These are phyloP conservation scores for Colletotrichum lindemuthianum DNA, from an alignment of 2,329 filamentous ascomycete genomes.

Conservation along the genomic window DNA sequence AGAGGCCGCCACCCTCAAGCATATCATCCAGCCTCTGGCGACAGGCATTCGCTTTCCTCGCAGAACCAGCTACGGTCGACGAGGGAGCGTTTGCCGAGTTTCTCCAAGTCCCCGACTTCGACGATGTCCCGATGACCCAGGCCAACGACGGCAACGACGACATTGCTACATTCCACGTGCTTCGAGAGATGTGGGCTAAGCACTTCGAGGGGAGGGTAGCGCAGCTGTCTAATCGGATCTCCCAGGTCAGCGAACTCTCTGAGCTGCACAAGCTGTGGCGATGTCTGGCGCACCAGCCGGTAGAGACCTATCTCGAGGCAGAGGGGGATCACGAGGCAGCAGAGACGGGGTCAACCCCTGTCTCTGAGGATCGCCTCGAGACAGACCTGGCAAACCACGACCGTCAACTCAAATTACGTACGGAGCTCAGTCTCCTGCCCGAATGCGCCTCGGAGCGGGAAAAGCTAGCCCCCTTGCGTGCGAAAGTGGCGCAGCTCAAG, in stretches of 20 bases:
- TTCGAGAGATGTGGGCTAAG: background rate
- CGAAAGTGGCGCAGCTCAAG: background rate
- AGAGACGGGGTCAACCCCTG: background rate
- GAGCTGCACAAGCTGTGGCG: background rate
- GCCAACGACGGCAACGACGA: background rate
- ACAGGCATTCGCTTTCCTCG: background rate
- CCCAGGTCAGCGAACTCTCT: background rate
- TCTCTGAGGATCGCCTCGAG: background rate
- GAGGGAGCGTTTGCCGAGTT: background rate
- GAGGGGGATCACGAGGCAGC: no score
- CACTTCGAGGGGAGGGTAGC: background rate
- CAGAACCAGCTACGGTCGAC: background rate
- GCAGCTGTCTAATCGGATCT: background rate
- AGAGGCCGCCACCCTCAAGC: background rate
- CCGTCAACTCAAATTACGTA: background rate
- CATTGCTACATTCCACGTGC: background rate
- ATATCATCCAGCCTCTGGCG: conserved; percentile 3
- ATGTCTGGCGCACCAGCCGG: background rate
- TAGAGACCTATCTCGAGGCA: background rate
- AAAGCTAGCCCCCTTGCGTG: background rate
- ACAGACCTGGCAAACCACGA: background rate
- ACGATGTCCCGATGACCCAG: background rate
- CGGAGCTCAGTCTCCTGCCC: conserved; percentile 2
- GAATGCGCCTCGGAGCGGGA: conserved; percentile 3
- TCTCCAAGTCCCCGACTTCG: background rate